Conservation (phyloP, 768 basidiomycete species). For the Phaeotremella skinneri region DNA sequence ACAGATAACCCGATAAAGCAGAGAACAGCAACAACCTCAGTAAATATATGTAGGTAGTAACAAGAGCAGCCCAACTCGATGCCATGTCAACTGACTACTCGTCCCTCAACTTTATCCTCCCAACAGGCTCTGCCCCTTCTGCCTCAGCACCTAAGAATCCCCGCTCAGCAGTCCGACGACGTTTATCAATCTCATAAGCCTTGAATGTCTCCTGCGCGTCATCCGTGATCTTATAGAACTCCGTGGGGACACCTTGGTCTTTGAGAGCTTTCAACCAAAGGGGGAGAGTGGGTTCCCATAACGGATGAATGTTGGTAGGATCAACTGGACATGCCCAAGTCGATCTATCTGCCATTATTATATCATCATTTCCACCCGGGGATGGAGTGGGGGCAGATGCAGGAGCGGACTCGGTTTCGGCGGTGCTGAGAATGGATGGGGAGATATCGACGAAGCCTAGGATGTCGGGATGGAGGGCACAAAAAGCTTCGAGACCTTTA, state of each 20-base stretch:
- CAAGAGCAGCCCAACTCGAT: background rate
- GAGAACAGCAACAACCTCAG: background rate
- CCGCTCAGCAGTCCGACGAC: constrained; percentile 26
- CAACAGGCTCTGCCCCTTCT: constrained; percentile 3
- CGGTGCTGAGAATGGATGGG: constrained; percentile 15
- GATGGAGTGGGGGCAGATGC: background rate
- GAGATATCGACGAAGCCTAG: constrained; percentile 38
- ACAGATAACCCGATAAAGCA: background rate
- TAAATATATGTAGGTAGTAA: background rate
- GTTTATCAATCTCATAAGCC: constrained; percentile 42
- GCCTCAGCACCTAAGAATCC: background rate
- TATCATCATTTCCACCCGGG: constrained; percentile 16
- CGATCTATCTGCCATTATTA: constrained; percentile 18
- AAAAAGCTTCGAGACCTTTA: constrained; percentile 21
- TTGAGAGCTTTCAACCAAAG: constrained; percentile 37
- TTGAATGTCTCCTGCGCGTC: constrained; percentile 43
- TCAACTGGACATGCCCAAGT: constrained; percentile 43
- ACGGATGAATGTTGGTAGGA: constrained; percentile 43
- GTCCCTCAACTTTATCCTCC: constrained; percentile 34
- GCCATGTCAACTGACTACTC: constrained; percentile 10
- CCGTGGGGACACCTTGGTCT: constrained; percentile 26
- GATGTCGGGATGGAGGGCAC: constrained; percentile 28
- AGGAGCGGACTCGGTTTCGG: background rate
- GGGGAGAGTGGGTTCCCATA: constrained; percentile 46
- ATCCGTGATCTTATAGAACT: constrained; percentile 25